phyloP scores from a whole-genome alignment of 1,284 basidiomycete species.

The Porphyrellus sp. region DNA sequence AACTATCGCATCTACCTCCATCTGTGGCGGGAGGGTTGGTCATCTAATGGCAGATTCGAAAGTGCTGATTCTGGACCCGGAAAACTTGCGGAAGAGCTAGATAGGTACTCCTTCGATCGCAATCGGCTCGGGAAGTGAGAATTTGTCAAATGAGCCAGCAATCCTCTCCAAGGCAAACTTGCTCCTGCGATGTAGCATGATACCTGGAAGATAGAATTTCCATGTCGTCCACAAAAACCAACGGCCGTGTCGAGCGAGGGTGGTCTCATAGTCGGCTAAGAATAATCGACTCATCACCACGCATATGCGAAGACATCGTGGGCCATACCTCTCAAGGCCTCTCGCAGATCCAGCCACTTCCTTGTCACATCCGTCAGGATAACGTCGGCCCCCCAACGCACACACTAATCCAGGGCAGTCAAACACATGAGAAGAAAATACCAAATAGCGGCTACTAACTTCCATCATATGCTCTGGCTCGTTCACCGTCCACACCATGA shows the following conservation, averaged over 20 bases:
- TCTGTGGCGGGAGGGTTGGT: not conserved
- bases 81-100: conserved; percentile 5
- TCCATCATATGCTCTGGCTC: conserved; percentile 91
- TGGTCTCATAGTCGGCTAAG: conserved; percentile 66
- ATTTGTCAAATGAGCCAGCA: conserved; percentile 54
- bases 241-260: conserved; percentile 57
- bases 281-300: conserved; percentile 7
- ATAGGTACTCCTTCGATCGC: conserved; percentile 18
- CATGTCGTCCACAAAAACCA: conserved; percentile 74
- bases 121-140: conserved; percentile 29
- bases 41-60: conserved; percentile 3
- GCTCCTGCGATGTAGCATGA: conserved; percentile 31
- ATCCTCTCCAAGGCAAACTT: conserved; percentile 45
- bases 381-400: conserved; percentile 86
- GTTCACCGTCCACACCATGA: conserved; percentile 98
- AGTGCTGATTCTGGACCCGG: not conserved
- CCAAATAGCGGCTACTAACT: conserved; percentile 41
- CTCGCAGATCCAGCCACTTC: conserved; percentile 72
- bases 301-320: not conserved
- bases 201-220: conserved; percentile 56
- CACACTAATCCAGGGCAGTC: conserved; percentile 52
- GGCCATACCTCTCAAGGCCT: conserved; percentile 57
- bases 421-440: not conserved
- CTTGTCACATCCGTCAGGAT: conserved; percentile 88
- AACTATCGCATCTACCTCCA: not conserved